Conservation (phyloP, 2,329 filamentous ascomycete species). For the Fusarium decemcellulare region DNA sequence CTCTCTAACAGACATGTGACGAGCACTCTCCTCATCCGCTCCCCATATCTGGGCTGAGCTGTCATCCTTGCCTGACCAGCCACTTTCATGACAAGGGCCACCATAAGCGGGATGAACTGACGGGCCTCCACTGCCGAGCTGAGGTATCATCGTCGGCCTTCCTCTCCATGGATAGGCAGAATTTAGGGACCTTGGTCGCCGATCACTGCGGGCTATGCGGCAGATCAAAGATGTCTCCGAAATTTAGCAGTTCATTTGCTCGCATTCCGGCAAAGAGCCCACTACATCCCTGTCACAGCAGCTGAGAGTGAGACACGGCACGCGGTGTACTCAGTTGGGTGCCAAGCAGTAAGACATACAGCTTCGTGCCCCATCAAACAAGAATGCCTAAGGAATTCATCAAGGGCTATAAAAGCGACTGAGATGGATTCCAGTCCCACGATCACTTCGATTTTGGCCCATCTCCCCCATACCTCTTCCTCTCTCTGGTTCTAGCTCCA, state of each 20-base stretch:
- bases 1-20: no score
- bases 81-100: no score
- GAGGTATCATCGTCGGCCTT: constrained; percentile 2
- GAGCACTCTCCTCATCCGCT: no score
- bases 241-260: not conserved
- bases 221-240: not conserved
- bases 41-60: no score
- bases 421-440: rapidly evolving
- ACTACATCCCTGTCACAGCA: constrained; percentile 14
- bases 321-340: constrained; percentile 11
- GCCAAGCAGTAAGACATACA: constrained; percentile 18
- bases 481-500: no score
- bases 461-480: not conserved
- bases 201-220: not conserved
- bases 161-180: not conserved
- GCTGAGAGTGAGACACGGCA: constrained; percentile 19
- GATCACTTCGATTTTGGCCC: not conserved
- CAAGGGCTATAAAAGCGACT: constrained; percentile 7
- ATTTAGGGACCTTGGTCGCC: not conserved
- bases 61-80: no score
- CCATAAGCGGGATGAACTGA: no score
- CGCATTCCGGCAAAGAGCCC: not conserved
- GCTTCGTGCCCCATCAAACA: not conserved
- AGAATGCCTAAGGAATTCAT: not conserved
- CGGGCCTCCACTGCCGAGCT: no score